These are phyloP conservation scores for Euclidium syriacum DNA, from an alignment of 345 rosid species.

Conservation along the genomic window DNA sequence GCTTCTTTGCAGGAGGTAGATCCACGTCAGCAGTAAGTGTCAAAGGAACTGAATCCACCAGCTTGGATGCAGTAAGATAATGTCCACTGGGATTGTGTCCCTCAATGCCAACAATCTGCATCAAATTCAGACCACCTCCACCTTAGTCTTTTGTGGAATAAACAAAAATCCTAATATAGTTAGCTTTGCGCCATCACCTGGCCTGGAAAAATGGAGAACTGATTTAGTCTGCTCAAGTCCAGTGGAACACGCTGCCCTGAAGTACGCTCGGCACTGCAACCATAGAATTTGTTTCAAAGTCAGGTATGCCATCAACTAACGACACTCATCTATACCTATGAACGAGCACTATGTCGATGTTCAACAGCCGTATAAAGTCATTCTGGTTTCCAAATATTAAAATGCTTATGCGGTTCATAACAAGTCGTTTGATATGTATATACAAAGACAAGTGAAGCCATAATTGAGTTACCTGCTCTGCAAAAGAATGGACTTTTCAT, in stretches of 20 bases:
- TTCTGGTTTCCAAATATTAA: not conserved
- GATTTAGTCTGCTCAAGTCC: conserved; percentile 59
- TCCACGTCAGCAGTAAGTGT: conserved; percentile 30
- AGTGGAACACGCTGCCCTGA: conserved; percentile 81
- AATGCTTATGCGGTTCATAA: not conserved
- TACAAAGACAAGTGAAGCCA: conserved; percentile 2
- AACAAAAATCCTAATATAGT: conserved; percentile 4
- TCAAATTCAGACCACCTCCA: conserved; percentile 20
- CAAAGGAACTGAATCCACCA: conserved; percentile 61
- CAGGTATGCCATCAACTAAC: not conserved
- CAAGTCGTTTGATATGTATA: no score
- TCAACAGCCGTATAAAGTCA: not conserved
- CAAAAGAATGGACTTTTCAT: conserved; percentile 76
- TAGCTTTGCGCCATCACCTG: conserved; percentile 47
- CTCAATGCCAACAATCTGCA: conserved; percentile 82
- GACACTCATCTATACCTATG: not conserved
- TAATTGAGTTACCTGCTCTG: conserved; percentile 74
- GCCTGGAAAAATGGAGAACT: conserved; percentile 89
- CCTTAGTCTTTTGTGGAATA: not conserved
- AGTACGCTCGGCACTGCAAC: conserved; percentile 67
- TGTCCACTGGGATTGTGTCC: conserved; percentile 97
- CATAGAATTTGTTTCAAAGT: not conserved
- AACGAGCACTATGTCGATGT: not conserved
- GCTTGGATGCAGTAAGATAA: conserved; percentile 76
- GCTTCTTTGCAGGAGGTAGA: conserved; percentile 72